phyloP scores from a whole-genome alignment of 306 rosid species.

The Hippophae gyantsensis region DNA sequence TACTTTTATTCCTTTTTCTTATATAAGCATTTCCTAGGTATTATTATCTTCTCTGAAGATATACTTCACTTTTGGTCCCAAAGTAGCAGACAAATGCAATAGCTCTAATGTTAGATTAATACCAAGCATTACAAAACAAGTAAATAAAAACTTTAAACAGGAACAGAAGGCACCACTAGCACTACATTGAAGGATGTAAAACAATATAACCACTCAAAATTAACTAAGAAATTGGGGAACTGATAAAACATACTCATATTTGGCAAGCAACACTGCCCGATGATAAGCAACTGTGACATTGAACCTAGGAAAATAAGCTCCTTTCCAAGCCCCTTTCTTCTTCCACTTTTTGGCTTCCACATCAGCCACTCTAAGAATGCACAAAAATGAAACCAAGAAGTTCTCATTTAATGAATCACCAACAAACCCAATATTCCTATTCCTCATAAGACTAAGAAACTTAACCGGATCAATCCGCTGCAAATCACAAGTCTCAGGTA shows the following conservation, averaged over 20 bases:
- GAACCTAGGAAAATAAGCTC: constrained; percentile 75
- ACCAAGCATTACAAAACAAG: too few relatives aligned
- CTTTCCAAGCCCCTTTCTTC: constrained; percentile 83
- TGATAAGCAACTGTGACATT: constrained; percentile 77
- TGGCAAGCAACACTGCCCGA: constrained; percentile 81
- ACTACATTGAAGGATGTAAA: not conserved
- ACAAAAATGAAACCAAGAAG: constrained; percentile 61
- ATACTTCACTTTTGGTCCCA: too few relatives aligned
- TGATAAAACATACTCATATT: constrained; percentile 45
- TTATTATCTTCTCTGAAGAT: too few relatives aligned
- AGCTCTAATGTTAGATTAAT: too few relatives aligned
- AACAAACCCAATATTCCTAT: constrained; percentile 65
- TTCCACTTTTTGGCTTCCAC: constrained; percentile 70
- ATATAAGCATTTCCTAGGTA: too few relatives aligned
- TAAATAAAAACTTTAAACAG: not conserved
- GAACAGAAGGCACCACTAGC: not conserved
- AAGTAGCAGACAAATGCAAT: too few relatives aligned
- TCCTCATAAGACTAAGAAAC: constrained; percentile 54
- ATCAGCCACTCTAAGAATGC: constrained; percentile 65
- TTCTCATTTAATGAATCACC: constrained; percentile 90
- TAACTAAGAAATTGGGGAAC: not conserved
- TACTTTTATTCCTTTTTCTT: too few relatives aligned
- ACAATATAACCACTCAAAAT: not conserved
- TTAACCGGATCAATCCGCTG: constrained; percentile 52
- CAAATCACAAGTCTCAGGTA: constrained; percentile 48